phyloP scores from a whole-genome alignment of 768 basidiomycete species.

The Gloeostereum incarnatum region DNA sequence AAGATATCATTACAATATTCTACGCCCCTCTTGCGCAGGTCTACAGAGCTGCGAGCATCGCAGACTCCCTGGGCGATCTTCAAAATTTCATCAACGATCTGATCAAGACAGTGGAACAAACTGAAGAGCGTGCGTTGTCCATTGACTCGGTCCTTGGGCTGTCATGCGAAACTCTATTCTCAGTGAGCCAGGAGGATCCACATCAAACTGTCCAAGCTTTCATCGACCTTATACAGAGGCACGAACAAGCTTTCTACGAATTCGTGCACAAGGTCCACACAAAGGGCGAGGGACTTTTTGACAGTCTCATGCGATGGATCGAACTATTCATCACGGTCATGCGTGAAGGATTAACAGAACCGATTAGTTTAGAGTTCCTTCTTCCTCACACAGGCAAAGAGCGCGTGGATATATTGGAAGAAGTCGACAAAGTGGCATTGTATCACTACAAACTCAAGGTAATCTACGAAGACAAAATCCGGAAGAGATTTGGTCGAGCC shows the following conservation, averaged over 20 bases:
- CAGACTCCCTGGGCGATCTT: conserved; percentile 84
- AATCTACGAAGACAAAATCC: conserved; percentile 83
- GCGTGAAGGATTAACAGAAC: conserved; percentile 76
- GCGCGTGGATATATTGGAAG: conserved; percentile 66
- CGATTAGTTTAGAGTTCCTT: conserved; percentile 80
- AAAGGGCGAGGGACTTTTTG: conserved; percentile 91
- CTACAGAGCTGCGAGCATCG: conserved; percentile 94
- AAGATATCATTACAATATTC: conserved; percentile 98
- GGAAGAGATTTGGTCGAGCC: conserved; percentile 70
- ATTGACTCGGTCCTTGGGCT: neutral
- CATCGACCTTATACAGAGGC: conserved; percentile 86
- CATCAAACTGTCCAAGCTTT: conserved; percentile 84
- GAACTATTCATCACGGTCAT: conserved; percentile 88
- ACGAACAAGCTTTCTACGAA: conserved; percentile 91
- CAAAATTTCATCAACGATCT: conserved; percentile 95
- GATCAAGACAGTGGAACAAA: conserved; percentile 86
- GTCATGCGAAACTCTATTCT: neutral
- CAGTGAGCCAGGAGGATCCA: conserved; percentile 81
- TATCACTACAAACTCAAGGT: conserved; percentile 96
- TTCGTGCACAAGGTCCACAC: conserved; percentile 99
- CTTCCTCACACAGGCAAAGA: conserved; percentile 78
- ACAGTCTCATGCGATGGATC: conserved; percentile 93
- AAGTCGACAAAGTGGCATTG: conserved; percentile 81
- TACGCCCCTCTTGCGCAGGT: conserved; percentile 95
- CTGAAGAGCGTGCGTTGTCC: conserved; percentile 69